phyloP scores from a whole-genome alignment of 176 grass and related monocot species.

The Canna indica region DNA sequence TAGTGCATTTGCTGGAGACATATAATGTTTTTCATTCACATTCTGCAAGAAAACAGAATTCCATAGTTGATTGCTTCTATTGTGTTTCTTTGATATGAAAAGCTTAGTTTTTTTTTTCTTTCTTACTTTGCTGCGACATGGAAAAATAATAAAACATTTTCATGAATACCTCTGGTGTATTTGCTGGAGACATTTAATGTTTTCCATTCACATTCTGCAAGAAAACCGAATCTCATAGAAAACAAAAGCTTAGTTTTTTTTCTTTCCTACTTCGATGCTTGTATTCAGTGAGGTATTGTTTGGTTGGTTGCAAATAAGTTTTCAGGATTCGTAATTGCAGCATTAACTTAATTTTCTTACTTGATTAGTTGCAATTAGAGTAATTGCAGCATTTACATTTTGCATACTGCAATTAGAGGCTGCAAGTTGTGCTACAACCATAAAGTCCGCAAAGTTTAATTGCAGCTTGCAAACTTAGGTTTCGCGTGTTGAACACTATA shows the following conservation, averaged over 20 bases:
- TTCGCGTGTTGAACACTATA: too few relatives aligned
- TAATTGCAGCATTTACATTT: too few relatives aligned
- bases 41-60: not conserved
- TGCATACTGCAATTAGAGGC: too few relatives aligned
- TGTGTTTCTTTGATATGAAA: not conserved
- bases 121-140: not conserved
- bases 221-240: not conserved
- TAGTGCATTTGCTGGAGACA: not conserved
- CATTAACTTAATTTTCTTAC: too few relatives aligned
- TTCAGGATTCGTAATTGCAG: too few relatives aligned
- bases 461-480: too few relatives aligned
- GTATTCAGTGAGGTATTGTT: not conserved
- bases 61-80: not conserved
- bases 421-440: too few relatives aligned
- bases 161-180: constrained; percentile 1
- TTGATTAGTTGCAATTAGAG: too few relatives aligned
- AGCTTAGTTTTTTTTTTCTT: not conserved
- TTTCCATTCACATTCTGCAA: not conserved
- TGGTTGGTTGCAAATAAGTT: too few relatives aligned
- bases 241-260: not conserved
- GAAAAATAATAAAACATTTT: constrained; percentile 4
- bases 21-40: not conserved
- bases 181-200: not conserved
- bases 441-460: too few relatives aligned
- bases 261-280: not conserved